Base-by-base conservation (phyloP, 2,329 filamentous ascomycete species). In the Helicocarpus griseus region DNA sequence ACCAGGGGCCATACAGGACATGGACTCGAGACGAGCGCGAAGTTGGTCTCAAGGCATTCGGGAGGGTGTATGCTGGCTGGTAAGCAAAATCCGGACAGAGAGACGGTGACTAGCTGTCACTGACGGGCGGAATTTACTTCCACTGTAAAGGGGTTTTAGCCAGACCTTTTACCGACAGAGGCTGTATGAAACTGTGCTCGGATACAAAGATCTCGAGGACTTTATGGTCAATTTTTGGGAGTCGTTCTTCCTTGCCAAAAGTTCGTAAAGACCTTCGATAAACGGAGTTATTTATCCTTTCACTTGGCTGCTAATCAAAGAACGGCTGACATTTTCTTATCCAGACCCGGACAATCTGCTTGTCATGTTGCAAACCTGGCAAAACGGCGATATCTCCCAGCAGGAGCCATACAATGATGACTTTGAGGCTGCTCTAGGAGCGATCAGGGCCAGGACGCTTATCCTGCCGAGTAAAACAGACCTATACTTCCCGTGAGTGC, bases 141-240 rank as follows among this genome's bases (percentile, higher is more conserved):
- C n/a, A n/a, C 19, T 29, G 13, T 39, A 52, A 36, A 72, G 82
- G 86, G 87, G 87, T 0, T 86, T 91, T 60, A 86, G 81, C 48
- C 86, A 90, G 60, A 77, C 85, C 0, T 91, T 90, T 61, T 91
- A 91, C 60, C 77, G 87, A 1, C 73, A 87, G 57, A 82, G 77
- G 62, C 54, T 87, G n/a, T 84, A 84, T 63, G 79, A 86, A 63
- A 81, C 66, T 1, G 71, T 63, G 0, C 74, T 89, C 7, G 83
- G 83, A 0, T 88, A 77, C 60, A 81, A 81, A 57, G 73, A 80
- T 50, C 72, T 90, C 2, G 85, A 89, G 55, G 81, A 86, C 49
- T 91, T 89, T 55, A 79, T 91, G 74, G 70, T 80, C 5, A 79
- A 76, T 11, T 89, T 87, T 61, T 91, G 87, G 85, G 87, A 90